A percentile compares a stretch with the other conserved stretches of the same genome.
Conservation (phyloP, 305 asterid genomes). For the Fraxinus nigra region DNA sequence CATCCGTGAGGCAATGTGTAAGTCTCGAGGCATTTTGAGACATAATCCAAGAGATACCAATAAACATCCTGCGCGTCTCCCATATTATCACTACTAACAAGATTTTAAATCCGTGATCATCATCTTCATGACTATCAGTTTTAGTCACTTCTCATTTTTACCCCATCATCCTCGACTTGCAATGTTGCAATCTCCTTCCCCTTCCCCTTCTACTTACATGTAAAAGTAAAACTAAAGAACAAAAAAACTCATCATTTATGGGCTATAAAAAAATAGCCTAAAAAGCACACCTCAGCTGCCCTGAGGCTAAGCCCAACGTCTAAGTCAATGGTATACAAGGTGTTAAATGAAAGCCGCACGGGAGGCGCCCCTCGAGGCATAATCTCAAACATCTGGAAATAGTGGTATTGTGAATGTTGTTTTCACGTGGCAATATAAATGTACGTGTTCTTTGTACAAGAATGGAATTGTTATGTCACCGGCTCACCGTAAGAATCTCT, state of each 20-base stretch:
- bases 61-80: background rate
- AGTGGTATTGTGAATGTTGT: background rate
- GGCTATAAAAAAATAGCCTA: background rate
- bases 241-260: background rate
- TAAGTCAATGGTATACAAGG: background rate
- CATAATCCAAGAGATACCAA: background rate
- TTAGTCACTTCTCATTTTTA: background rate
- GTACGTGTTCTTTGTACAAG: background rate
- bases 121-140: background rate
- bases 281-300: background rate
- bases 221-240: background rate
- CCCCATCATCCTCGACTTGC: background rate
- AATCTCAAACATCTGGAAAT: background rate
- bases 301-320: background rate
- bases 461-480: background rate
- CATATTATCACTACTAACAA: background rate
- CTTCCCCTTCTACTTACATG: background rate
- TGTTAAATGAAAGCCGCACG: background rate
- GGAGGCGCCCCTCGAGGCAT: background rate
- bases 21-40: background rate
- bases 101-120: background rate
- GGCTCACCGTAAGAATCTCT: background rate
- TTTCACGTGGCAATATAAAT: background rate
- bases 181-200: background rate
- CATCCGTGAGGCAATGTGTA: background rate